A percentile compares a stretch with the other conserved stretches of the same genome.
Evolutionary conservation across 2,329 filamentous ascomycete species (phyloP).

Genomic region (Ophiostoma quercus): DNA sequence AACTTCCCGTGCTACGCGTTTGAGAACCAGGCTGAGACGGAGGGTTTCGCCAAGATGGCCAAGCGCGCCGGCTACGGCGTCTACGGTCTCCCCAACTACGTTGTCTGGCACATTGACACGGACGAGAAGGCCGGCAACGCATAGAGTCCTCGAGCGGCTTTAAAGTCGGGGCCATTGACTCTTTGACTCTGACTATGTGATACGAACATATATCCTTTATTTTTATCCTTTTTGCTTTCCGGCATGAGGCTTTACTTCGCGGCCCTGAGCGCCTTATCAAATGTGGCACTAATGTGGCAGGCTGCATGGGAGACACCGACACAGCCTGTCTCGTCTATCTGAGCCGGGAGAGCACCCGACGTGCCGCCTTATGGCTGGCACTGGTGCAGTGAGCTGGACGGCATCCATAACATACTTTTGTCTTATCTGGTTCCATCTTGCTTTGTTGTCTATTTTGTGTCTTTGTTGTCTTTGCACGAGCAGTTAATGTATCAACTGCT

Average conservation of each 20-base stretch:
- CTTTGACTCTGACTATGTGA: background rate
- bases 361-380: background rate
- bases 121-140: conserved; percentile 85
- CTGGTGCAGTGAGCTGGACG: background rate
- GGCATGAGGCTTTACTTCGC: no score
- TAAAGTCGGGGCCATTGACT: background rate
- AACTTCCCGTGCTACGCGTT: conserved; percentile 97
- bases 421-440: background rate
- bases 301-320: background rate
- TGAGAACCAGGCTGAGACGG: conserved; percentile 97
- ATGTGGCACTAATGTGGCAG: conserved; percentile 6
- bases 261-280: no score
- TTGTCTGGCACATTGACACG: conserved; percentile 98
- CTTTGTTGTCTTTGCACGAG: background rate
- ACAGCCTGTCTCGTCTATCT: no score
- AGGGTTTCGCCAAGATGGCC: conserved; percentile 98
- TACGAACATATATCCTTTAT: conserved; percentile 10
- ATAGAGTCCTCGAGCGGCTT: conserved; percentile 31
- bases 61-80: conserved; percentile 92
- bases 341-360: no score
- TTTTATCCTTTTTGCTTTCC: background rate
- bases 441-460: conserved; percentile 12
- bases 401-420: background rate
- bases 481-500: background rate
- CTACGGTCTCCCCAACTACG: conserved; percentile 88